Evolutionary conservation across 164 flowering plant genomes (phyloP).

Genomic region (Berberis thunbergii): DNA sequence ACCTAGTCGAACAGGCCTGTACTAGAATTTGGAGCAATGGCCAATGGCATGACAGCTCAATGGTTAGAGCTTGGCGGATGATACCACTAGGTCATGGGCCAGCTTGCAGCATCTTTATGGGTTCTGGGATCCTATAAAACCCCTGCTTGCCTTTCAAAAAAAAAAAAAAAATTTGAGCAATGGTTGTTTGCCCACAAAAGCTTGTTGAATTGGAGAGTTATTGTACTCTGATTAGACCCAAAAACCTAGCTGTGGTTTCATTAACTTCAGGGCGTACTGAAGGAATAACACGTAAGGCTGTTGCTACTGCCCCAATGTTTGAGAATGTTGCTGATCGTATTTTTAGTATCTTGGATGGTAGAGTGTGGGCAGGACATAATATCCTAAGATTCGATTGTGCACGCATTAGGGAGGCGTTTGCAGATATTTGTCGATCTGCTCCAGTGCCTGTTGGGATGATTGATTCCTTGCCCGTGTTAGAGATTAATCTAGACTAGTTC

Average conservation of each 20-base stretch:
- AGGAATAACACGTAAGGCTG: constrained; percentile 59
- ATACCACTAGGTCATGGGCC: too few species aligned
- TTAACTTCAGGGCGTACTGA: constrained; percentile 37
- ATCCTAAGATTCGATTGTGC: constrained; percentile 67
- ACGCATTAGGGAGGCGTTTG: constrained; percentile 71
- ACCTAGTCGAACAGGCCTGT: constrained; percentile 57
- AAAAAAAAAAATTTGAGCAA: constrained; percentile 14
- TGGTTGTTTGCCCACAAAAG: constrained; percentile 65
- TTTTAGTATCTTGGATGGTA: constrained; percentile 57
- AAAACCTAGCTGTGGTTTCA: constrained; percentile 53
- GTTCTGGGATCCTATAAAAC: too few species aligned
- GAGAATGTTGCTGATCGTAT: constrained; percentile 74
- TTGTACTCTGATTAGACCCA: constrained; percentile 69
- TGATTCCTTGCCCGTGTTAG: constrained; percentile 79
- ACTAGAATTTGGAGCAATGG: constrained; percentile 88
- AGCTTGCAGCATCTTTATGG: too few species aligned
- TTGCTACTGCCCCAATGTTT: constrained; percentile 56
- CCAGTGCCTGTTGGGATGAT: constrained; percentile 62
- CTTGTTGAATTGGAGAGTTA: constrained; percentile 71
- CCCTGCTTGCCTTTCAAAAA: too few species aligned
- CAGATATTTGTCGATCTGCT: constrained; percentile 41
- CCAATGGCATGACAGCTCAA: too few species aligned
- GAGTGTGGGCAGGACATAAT: constrained; percentile 90
- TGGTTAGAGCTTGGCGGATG: too few species aligned
- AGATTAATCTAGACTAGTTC: too few species aligned